Evolutionary conservation across 164 flowering plant species (phyloP).

Genomic region (Umbilicus rupestris): DNA sequence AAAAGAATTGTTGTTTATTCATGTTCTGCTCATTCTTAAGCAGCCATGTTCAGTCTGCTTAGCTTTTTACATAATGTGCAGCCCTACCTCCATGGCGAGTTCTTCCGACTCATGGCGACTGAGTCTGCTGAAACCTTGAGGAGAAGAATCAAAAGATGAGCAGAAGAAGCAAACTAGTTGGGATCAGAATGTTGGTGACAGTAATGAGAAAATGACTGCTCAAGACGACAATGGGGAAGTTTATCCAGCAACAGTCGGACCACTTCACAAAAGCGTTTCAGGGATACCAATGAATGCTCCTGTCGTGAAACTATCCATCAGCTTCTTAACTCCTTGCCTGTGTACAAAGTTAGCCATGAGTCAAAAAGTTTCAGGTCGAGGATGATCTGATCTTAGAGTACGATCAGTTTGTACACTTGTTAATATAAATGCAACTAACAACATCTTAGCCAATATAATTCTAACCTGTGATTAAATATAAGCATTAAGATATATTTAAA

Average conservation of each 20-base stretch:
- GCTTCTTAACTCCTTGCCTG: neutral
- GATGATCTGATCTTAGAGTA: too few relatives aligned
- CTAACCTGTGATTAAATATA: too few relatives aligned
- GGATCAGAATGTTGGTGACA: slow-evolving; percentile 4
- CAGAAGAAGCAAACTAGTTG: slow-evolving; percentile 22
- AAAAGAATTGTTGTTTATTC: too few relatives aligned
- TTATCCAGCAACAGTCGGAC: slow-evolving; percentile 26
- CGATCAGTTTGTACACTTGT: too few relatives aligned
- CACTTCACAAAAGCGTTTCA: slow-evolving; percentile 41
- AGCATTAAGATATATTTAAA: too few relatives aligned
- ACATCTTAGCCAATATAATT: too few relatives aligned
- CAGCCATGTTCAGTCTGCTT: too few relatives aligned
- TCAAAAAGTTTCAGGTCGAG: too few relatives aligned
- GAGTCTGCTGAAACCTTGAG: slow-evolving; percentile 23
- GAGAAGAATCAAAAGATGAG: too few relatives aligned
- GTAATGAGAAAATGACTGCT: slow-evolving; percentile 38
- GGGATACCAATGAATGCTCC: slow-evolving; percentile 34
- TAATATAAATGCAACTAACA: too few relatives aligned
- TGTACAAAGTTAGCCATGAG: neutral
- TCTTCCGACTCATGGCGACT: slow-evolving; percentile 36
- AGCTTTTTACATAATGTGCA: slow-evolving; percentile 16
- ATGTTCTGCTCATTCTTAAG: too few relatives aligned
- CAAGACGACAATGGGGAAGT: slow-evolving; percentile 46
- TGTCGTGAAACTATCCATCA: neutral
- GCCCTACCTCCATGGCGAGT: slow-evolving; percentile 83